Conservation (phyloP, 2,329 filamentous ascomycete genomes). For the Talaromyces amestolkiae region DNA sequence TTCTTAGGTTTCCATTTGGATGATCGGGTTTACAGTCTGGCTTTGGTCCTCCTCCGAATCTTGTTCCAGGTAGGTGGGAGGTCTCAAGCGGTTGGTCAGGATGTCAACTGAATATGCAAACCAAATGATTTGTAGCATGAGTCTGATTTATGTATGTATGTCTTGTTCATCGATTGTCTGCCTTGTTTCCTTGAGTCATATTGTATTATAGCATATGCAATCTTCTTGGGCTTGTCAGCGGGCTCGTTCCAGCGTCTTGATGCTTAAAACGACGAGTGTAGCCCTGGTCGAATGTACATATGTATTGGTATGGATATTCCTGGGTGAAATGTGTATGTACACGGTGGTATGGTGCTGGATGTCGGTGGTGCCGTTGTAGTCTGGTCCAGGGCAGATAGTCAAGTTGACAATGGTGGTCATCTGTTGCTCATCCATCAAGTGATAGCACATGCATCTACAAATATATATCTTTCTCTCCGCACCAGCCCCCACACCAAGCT, state of each 20-base stretch:
- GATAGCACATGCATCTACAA: conserved; percentile 1
- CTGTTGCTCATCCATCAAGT: conserved; percentile 9
- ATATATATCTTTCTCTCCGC: conserved; percentile 18
- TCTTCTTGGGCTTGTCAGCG: background rate
- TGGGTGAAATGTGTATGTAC: too few relatives aligned
- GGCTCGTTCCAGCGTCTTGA: background rate
- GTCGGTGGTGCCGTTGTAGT: too few relatives aligned
- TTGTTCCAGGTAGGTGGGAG: too few relatives aligned
- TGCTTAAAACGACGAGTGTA: background rate
- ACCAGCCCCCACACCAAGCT: conserved; percentile 11
- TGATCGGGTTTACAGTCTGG: background rate
- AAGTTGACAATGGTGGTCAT: background rate
- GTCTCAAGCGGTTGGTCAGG: too few relatives aligned
- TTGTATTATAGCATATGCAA: background rate
- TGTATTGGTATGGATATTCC: background rate
- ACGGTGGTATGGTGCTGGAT: too few relatives aligned
- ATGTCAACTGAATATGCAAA: too few relatives aligned
- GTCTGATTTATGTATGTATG: background rate
- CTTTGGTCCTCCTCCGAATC: background rate
- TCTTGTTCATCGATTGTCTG: background rate
- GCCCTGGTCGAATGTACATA: background rate
- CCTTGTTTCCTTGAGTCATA: background rate
- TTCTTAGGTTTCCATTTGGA: background rate
- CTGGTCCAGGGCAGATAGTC: background rate
- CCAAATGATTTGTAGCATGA: background rate